Conservation (phyloP, 495 filamentous ascomycete species). For the Penicillium macrosclerotiorum region DNA sequence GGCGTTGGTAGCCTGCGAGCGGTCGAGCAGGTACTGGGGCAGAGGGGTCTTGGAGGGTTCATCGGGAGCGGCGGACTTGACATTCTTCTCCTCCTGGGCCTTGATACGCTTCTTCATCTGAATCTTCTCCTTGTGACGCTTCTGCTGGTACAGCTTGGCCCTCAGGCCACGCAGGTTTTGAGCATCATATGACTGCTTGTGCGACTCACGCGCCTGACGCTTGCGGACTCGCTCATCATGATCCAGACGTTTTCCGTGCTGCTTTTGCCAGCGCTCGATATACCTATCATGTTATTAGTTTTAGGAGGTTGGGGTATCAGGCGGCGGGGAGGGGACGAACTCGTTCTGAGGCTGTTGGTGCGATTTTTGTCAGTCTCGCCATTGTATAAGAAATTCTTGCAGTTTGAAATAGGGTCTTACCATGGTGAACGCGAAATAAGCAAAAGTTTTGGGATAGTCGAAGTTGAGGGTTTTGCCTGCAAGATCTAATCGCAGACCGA, state of each 20-base stretch:
- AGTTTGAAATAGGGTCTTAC: slow-evolving; percentile 21
- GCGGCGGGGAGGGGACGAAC: slow-evolving; percentile 35
- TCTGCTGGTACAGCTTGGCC: slow-evolving; percentile 93
- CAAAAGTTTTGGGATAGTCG: slow-evolving; percentile 13
- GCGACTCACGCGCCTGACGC: slow-evolving; percentile 78
- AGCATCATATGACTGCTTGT: slow-evolving; percentile 80
- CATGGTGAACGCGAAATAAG: slow-evolving; percentile 34
- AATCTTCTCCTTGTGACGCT: slow-evolving; percentile 95
- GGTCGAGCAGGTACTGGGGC: slow-evolving; percentile 87
- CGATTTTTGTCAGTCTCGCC: slow-evolving; percentile 17
- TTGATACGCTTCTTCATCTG: slow-evolving; percentile 98
- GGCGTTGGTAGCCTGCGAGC: slow-evolving; percentile 78
- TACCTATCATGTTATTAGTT: too few species aligned
- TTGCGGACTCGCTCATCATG: slow-evolving; percentile 91
- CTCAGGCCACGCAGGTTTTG: slow-evolving; percentile 88
- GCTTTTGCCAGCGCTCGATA: slow-evolving; percentile 85
- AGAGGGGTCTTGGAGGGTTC: slow-evolving; percentile 72
- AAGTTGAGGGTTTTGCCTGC: slow-evolving; percentile 16
- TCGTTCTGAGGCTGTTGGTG: slow-evolving; percentile 77
- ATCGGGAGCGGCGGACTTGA: slow-evolving; percentile 80
- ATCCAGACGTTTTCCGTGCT: slow-evolving; percentile 77
- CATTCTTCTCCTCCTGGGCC: slow-evolving; percentile 89
- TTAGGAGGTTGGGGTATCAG: slow-evolving; percentile 1
- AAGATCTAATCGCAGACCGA: slow-evolving; percentile 30
- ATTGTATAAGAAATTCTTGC: not conserved